Evolutionary conservation across 345 rosid genomes (phyloP).

Genomic region (Sonneratia caseolaris): DNA sequence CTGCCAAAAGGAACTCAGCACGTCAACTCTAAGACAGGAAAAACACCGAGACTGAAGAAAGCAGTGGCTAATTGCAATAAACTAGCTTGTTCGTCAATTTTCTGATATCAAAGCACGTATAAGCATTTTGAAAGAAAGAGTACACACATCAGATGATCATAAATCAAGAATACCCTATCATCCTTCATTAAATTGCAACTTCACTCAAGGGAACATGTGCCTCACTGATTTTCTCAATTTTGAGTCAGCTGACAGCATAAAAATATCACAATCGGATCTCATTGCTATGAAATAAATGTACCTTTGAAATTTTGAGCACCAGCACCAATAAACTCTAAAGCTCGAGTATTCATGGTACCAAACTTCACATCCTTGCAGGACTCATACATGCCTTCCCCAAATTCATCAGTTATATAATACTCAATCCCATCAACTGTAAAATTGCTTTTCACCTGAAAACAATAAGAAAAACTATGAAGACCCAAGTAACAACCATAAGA

Average conservation of each 20-base stretch:
- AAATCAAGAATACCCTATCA: neutral
- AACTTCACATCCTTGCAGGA: constrained; percentile 95
- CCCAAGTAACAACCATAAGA: neutral
- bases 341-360: constrained; percentile 81
- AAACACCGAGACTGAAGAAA: neutral
- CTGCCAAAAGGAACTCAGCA: constrained; percentile 39
- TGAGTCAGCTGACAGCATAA: too few relatives aligned
- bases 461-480: constrained; percentile 1
- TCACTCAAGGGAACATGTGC: neutral
- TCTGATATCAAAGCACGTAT: neutral
- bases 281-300: constrained; percentile 8
- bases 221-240: neutral
- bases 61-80: neutral
- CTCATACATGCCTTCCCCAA: constrained; percentile 68
- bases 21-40: neutral
- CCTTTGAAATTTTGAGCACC: constrained; percentile 83
- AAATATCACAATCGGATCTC: neutral
- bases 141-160: neutral
- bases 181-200: neutral
- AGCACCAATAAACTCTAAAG: constrained; percentile 68
- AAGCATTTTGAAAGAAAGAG: neutral
- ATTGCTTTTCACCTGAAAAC: constrained; percentile 61
- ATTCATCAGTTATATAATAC: constrained; percentile 59
- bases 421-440: constrained; percentile 74
- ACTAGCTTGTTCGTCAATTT: neutral